These are phyloP conservation scores for Talaromyces sp. DNA, from an alignment of 2,329 filamentous ascomycete genomes.

Conservation along the genomic window DNA sequence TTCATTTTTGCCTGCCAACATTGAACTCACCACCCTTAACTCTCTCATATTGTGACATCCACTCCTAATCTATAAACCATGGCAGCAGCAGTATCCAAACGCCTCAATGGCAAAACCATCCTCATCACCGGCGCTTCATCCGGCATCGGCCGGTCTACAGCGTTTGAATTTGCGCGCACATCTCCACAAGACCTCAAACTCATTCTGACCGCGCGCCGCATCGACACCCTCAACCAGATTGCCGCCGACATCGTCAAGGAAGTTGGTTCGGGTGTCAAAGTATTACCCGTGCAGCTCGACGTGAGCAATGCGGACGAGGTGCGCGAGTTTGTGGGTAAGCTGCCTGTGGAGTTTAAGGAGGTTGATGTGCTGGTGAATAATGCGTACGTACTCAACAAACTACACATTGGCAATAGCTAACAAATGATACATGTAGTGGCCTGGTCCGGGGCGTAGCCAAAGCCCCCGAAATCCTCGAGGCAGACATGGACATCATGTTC, in stretches of 20 bases:
- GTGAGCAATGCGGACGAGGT: constrained; percentile 76
- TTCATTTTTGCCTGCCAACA: too few relatives aligned
- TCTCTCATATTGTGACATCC: too few relatives aligned
- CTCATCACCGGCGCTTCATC: constrained; percentile 88
- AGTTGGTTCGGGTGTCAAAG: constrained; percentile 72
- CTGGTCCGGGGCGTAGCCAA: constrained; percentile 83
- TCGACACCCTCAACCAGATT: constrained; percentile 71
- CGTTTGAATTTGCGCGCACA: constrained; percentile 85
- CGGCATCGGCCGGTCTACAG: constrained; percentile 70
- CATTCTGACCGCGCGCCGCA: constrained; percentile 77
- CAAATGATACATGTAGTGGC: constrained; percentile 50
- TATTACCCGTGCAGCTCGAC: constrained; percentile 77
- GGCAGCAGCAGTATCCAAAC: constrained; percentile 66
- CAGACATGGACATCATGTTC: constrained; percentile 84
- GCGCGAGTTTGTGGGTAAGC: constrained; percentile 60
- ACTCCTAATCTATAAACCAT: constrained; percentile 30
- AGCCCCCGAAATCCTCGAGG: constrained; percentile 73
- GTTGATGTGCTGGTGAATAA: constrained; percentile 93
- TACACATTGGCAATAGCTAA: not conserved
- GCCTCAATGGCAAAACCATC: constrained; percentile 88
- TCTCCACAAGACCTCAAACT: constrained; percentile 73
- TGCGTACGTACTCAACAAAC: constrained; percentile 52
- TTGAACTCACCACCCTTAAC: too few relatives aligned
- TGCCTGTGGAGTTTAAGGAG: constrained; percentile 77
- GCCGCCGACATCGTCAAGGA: constrained; percentile 70